Base-by-base conservation (phyloP, 2,329 filamentous ascomycete genomes). In the Metarhizium sp. region DNA sequence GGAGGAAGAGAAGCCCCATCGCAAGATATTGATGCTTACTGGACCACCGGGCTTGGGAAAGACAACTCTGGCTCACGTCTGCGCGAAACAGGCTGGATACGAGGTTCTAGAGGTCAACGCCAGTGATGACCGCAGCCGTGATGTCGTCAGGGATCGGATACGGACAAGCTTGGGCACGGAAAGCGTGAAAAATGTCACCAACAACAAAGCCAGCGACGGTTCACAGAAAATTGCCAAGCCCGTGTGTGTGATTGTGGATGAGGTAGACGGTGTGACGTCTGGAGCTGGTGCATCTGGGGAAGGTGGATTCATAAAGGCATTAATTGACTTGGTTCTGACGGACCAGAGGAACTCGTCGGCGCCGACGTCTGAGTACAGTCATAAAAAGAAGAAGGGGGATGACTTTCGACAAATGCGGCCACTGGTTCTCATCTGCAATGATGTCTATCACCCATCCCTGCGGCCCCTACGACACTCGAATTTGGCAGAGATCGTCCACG, bases 31-130 rank as follows among this genome's bases (percentile, higher is more conserved):
- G 11, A 80, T 99, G 65, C 75, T 99, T 16, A 92, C 92, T 1
- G 95, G 94, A 0, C 91, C 94, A 0, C 94, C 94, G 0, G 94
- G 94, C 2, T 75, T 99, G 11, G 94, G 94, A 32, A 99, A 99
- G 75, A 99, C 94, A 0, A 99, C 94, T 0, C 71, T 99, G 50
- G 94, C 94, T 2, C 94, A 99, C 70, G 94, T 99, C 0, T 97
- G 94, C 67, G 95, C 95, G 0, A 86, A 80, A 62, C 94, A 99
- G 71, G 94, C 94, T 5, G 94, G 94, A 0, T 99, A 99, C 64
- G 94, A 97, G 65, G 88, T 95, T 1, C 81, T 97, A 66, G 94
- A 99, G 68, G 95, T 99, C 72, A 99, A 99, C 64, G 94, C 95
- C 8, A 97, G 92, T 63, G 94, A 99, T 66, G 95, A 99, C 67